phyloP scores from a whole-genome alignment of 2,329 filamentous ascomycete species.

The Talaromyces sp. region DNA sequence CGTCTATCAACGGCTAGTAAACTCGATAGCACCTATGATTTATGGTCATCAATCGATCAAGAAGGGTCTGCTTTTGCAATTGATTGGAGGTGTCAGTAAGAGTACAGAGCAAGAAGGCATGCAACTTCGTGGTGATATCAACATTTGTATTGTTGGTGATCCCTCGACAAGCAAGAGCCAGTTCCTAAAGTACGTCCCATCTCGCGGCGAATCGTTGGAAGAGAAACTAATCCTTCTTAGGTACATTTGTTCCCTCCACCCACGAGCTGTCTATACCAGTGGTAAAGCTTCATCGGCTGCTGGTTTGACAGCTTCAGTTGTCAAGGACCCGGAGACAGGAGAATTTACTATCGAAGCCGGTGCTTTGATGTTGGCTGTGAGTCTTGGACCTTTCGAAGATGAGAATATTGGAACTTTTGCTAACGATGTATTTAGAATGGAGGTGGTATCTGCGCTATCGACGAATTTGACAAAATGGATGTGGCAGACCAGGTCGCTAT shows the following conservation, averaged over 20 bases:
- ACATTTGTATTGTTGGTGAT: constrained; percentile 97
- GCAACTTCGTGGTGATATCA: constrained; percentile 93
- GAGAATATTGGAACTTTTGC: neutral
- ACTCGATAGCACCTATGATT: constrained; percentile 92
- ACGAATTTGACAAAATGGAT: constrained; percentile 99
- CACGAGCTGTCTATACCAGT: constrained; percentile 92
- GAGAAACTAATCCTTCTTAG: constrained; percentile 21
- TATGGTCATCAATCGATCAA: constrained; percentile 98
- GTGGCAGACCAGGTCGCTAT: constrained; percentile 95
- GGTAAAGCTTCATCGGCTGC: constrained; percentile 96
- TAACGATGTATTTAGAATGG: constrained; percentile 42
- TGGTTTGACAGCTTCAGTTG: constrained; percentile 91
- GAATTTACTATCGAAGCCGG: constrained; percentile 98
- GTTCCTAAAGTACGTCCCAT: constrained; percentile 66
- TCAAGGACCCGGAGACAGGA: constrained; percentile 97
- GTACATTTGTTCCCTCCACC: constrained; percentile 95
- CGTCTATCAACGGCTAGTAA: constrained; percentile 87
- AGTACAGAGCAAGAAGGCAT: constrained; percentile 80
- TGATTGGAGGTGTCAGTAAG: constrained; percentile 95
- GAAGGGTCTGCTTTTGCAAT: constrained; percentile 87
- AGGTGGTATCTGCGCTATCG: constrained; percentile 95
- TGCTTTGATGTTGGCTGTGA: constrained; percentile 84
- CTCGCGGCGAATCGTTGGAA: neutral
- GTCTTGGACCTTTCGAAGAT: constrained; percentile 11
- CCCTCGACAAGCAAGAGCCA: constrained; percentile 97